Base-by-base conservation (phyloP, 164 flowering plant genomes). In the Tetrastigma voinierianum region DNA sequence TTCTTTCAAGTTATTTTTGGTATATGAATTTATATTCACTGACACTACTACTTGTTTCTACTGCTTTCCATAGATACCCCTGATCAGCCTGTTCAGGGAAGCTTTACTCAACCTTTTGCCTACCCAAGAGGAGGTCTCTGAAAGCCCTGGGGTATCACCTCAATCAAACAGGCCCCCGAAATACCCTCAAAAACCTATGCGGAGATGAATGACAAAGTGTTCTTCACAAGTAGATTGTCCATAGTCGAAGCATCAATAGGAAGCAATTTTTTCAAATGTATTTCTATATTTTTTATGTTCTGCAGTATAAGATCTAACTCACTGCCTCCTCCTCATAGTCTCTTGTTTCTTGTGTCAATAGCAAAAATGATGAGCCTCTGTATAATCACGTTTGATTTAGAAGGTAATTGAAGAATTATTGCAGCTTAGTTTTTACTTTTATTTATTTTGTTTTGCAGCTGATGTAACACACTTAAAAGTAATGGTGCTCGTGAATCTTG, bases 91-190 rank as follows among this genome's bases (percentile, higher is more conserved):
- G 57, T 48, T 43, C 70, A 73, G 49, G 74, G 72, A 48, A 80
- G 72, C 72, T 67, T 65, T 64, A 66, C n/a, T 65, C 20, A 77
- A 75, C 57, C 65, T 43, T 15, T 76, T 74, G 51, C 80, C 76
- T 13, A 69, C 78, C 11, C 80, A 82, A 44, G 8, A 53, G 19
- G 83, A 75, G 64, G 81, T 71, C 25, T 51, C 78, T 56, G 78
- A 74, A 62, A 73, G 74, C 51, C 76, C 79, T 10, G 80, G 70
- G 62, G 68, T 64, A 8, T 71, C 76, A 21, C 78, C 66, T 6
- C 57, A 45, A 21, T 67, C 69, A 9, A 44, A 59, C 10, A 63
- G 55, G 44, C 65, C 77, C 4, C 65, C 82, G 47, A 63, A 51
- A 18, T 57, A 73, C 59, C 70, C 61, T 21, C 65, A 59, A 19